These are phyloP conservation scores for Aspergillus amoenus DNA, from an alignment of 2,329 filamentous ascomycete genomes.

Conservation along the genomic window DNA sequence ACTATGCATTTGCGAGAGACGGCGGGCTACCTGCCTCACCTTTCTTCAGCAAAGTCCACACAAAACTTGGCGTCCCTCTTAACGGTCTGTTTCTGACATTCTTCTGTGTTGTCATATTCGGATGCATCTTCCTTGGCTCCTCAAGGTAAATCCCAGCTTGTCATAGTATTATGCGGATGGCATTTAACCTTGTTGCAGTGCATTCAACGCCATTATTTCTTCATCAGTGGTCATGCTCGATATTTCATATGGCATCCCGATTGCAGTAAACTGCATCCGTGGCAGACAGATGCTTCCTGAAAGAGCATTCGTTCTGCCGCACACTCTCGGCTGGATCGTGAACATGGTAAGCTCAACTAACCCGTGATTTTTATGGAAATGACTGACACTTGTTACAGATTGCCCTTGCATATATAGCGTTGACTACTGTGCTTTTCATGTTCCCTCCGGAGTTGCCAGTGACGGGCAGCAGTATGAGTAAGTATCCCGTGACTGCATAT, in stretches of 20 bases:
- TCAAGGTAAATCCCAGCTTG: slow-evolving; percentile 27
- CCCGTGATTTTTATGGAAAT: background rate
- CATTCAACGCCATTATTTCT: slow-evolving; percentile 70
- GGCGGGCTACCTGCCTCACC: slow-evolving; percentile 64
- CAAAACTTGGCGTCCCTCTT: slow-evolving; percentile 61
- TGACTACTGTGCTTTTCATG: slow-evolving; percentile 74
- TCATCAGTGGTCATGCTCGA: slow-evolving; percentile 71
- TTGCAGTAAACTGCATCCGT: slow-evolving; percentile 66
- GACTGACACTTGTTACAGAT: slow-evolving; percentile 39
- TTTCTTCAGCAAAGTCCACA: slow-evolving; percentile 62
- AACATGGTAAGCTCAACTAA: slow-evolving; percentile 49
- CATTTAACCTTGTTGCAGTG: slow-evolving; percentile 40
- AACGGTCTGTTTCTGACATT: slow-evolving; percentile 65
- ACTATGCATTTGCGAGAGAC: slow-evolving; percentile 50
- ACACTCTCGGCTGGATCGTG: slow-evolving; percentile 57
- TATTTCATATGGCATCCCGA: slow-evolving; percentile 72
- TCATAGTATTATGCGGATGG: too few relatives aligned
- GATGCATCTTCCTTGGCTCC: slow-evolving; percentile 68
- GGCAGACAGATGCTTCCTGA: slow-evolving; percentile 66
- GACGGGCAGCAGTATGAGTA: slow-evolving; percentile 68
- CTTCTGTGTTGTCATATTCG: slow-evolving; percentile 64
- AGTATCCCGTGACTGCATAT: slow-evolving; percentile 20
- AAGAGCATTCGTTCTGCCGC: slow-evolving; percentile 58
- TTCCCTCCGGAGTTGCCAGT: slow-evolving; percentile 69
- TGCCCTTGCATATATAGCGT: slow-evolving; percentile 59